Evolutionary conservation across 1,284 basidiomycete species (phyloP).

Genomic region (Cutaneotrichosporon sp.): DNA sequence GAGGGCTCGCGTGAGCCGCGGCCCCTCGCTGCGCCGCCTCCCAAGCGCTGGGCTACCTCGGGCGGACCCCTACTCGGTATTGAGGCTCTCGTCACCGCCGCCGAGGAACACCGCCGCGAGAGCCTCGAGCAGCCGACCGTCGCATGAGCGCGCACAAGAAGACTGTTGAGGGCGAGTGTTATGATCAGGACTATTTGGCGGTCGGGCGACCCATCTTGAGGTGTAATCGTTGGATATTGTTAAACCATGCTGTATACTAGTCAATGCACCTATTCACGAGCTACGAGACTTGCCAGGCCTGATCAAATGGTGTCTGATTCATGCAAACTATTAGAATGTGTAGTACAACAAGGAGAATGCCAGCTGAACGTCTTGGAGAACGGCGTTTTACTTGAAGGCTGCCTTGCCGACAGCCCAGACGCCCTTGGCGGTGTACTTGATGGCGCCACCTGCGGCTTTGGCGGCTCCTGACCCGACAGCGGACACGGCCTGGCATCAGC

Average conservation of each 20-base stretch:
- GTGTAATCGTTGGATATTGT: not conserved
- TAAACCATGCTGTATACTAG: not conserved
- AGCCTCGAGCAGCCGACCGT: conserved; percentile 15
- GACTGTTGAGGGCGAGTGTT: too few relatives aligned
- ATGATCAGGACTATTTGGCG: not conserved
- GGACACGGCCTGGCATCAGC: conserved; percentile 9
- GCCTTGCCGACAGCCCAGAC: conserved; percentile 23
- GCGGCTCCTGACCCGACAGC: conserved; percentile 15
- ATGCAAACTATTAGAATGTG: too few relatives aligned
- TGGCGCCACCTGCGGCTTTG: conserved; percentile 17
- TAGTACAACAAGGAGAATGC: not conserved
- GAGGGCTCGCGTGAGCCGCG: conserved; percentile 9
- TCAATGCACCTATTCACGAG: not conserved
- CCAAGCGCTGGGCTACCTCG: conserved; percentile 9
- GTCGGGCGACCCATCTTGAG: not conserved
- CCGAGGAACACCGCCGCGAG: conserved; percentile 33
- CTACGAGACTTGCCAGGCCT: too few relatives aligned
- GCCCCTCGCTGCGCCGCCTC: conserved; percentile 7
- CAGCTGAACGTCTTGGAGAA: not conserved
- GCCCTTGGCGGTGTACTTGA: conserved; percentile 22
- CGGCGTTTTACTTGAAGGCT: conserved; percentile 6
- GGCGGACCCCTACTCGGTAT: conserved; percentile 29
- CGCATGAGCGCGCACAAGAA: too few relatives aligned
- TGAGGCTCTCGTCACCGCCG: conserved; percentile 39
- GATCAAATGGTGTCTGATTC: too few relatives aligned